Percentiles rank a stretch among this genome's conserved stretches.
Conservation (phyloP, 495 filamentous ascomycete species). For the Podospora sp. region DNA sequence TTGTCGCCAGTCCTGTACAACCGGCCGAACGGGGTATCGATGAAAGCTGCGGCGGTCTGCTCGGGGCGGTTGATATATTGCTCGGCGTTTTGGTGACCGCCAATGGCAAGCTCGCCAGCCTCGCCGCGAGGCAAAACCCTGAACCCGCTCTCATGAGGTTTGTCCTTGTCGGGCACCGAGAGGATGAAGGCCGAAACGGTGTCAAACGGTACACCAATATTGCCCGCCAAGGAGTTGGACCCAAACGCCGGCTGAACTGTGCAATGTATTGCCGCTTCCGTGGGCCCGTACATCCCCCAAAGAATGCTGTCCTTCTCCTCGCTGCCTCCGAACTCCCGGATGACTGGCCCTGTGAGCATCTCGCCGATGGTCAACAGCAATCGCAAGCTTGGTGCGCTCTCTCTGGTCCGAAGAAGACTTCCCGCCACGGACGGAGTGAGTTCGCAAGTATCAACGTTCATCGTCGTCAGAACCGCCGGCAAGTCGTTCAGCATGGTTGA, state of each 20-base stretch:
- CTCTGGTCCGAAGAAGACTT: slow-evolving; percentile 62
- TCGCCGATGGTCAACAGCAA: slow-evolving; percentile 82
- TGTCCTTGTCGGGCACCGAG: slow-evolving; percentile 32
- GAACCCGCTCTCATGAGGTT: slow-evolving; percentile 31
- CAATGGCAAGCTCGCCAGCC: slow-evolving; percentile 80
- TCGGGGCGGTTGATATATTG: slow-evolving; percentile 84
- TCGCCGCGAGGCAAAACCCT: slow-evolving; percentile 65
- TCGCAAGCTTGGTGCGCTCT: slow-evolving; percentile 61
- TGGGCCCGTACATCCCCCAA: slow-evolving; percentile 87
- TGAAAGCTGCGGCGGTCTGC: slow-evolving; percentile 71
- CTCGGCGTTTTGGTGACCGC: slow-evolving; percentile 74
- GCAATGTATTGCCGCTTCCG: slow-evolving; percentile 78
- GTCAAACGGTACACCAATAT: slow-evolving; percentile 72
- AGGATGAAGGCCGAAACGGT: slow-evolving; percentile 78
- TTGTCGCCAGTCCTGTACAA: slow-evolving; percentile 88
- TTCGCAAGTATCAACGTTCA: slow-evolving; percentile 78
- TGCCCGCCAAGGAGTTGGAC: slow-evolving; percentile 53
- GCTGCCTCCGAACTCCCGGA: slow-evolving; percentile 69
- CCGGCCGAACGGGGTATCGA: slow-evolving; percentile 54
- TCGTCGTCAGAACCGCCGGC: slow-evolving; percentile 58
- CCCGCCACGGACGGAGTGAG: slow-evolving; percentile 80
- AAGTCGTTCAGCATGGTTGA: slow-evolving; percentile 69
- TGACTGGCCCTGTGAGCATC: slow-evolving; percentile 73
- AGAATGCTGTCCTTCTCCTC: slow-evolving; percentile 54
- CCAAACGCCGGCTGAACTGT: slow-evolving; percentile 45